A percentile compares a stretch with the other conserved stretches of the same genome.
Conservation (phyloP, 805 yeast species). For the Spathaspora hagerdaliae region DNA sequence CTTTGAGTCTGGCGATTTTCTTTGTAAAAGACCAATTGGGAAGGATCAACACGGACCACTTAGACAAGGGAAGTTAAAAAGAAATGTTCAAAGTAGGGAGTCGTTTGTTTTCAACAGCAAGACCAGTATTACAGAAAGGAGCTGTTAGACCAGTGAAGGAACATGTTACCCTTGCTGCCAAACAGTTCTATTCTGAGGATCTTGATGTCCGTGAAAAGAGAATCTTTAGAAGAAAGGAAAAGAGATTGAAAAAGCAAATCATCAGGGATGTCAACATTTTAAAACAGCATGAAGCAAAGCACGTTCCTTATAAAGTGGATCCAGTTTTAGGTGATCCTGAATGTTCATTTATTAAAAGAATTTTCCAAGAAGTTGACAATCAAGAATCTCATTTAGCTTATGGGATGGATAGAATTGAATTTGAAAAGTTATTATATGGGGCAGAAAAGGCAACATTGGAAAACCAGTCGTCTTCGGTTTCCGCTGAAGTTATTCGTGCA, state of each 20-base stretch:
- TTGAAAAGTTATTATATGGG: constrained; percentile 73
- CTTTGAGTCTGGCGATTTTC: not conserved
- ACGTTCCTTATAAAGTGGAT: constrained; percentile 48
- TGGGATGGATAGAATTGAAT: constrained; percentile 57
- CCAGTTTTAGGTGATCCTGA: constrained; percentile 77
- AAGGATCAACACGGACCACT: no score
- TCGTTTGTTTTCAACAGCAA: constrained; percentile 17
- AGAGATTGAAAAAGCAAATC: constrained; percentile 38
- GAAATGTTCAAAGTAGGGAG: constrained; percentile 1
- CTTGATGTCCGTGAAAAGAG: constrained; percentile 30
- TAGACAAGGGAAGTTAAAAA: no score
- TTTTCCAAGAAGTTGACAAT: constrained; percentile 63
- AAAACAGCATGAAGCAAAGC: constrained; percentile 32
- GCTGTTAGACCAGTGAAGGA: constrained; percentile 6
- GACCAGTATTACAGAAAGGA: constrained; percentile 7
- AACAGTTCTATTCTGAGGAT: constrained; percentile 29
- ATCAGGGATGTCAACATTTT: constrained; percentile 37
- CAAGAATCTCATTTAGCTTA: constrained; percentile 54
- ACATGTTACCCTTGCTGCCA: constrained; percentile 31
- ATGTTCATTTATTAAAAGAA: constrained; percentile 65
- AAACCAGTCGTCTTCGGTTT: constrained; percentile 27
- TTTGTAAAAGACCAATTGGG: no score
- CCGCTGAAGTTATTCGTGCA: constrained; percentile 23
- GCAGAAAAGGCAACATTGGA: constrained; percentile 61
- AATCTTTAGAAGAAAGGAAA: constrained; percentile 35